Evolutionary conservation across 2,329 filamentous ascomycete genomes (phyloP).

Genomic region (Fusarium newnesense): DNA sequence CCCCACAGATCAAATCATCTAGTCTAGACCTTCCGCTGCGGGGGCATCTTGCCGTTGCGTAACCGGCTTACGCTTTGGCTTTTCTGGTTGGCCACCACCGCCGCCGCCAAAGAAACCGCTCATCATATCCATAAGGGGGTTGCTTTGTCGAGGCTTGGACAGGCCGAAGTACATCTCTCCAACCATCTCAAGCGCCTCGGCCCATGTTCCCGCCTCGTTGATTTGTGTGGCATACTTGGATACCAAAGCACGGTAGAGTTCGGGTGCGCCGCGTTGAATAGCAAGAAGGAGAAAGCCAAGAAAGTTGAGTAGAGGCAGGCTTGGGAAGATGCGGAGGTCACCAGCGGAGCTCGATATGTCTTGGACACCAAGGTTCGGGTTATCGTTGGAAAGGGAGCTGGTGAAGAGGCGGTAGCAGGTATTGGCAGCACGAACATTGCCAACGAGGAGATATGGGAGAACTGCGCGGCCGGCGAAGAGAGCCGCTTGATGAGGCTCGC

Average conservation of each 20-base stretch:
- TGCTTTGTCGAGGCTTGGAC: constrained; percentile 85
- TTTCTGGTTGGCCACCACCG: constrained; percentile 51
- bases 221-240: constrained; percentile 84
- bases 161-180: constrained; percentile 98
- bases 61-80: constrained; percentile 54
- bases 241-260: constrained; percentile 84
- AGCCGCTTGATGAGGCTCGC: constrained; percentile 87
- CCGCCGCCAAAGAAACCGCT: constrained; percentile 92
- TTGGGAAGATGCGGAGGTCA: constrained; percentile 86
- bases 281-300: constrained; percentile 85
- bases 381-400: constrained; percentile 53
- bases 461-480: constrained; percentile 87
- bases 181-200: constrained; percentile 83
- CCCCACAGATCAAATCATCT: constrained; percentile 32
- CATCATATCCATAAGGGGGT: constrained; percentile 98
- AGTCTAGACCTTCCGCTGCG: constrained; percentile 69
- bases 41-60: constrained; percentile 60
- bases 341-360: constrained; percentile 79
- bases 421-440: constrained; percentile 90
- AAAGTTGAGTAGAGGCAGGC: constrained; percentile 95
- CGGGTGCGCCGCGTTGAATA: constrained; percentile 80
- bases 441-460: constrained; percentile 89
- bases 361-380: constrained; percentile 74
- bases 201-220: constrained; percentile 81
- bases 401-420: constrained; percentile 77